Percentiles rank a stretch among this genome's conserved stretches.
These are phyloP conservation scores for Flammula alnicola DNA, from an alignment of 1,284 basidiomycete genomes.

Conservation along the genomic window DNA sequence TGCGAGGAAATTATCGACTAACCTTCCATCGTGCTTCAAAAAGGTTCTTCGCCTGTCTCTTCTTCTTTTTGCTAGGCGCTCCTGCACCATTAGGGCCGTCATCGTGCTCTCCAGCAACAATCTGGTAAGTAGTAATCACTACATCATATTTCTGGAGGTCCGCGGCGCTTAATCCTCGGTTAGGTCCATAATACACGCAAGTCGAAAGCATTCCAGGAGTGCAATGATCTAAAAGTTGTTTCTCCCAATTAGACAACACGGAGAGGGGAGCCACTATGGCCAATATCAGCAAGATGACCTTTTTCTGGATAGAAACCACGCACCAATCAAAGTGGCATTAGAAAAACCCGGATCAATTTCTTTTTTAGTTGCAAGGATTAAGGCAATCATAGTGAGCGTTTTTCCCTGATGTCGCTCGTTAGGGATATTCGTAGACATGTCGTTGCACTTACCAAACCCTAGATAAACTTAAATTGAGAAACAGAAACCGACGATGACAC, in stretches of 20 bases:
- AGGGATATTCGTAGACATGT: constrained; percentile 13
- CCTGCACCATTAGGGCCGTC: constrained; percentile 29
- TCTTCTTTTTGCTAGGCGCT: constrained; percentile 57
- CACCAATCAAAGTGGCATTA: constrained; percentile 78
- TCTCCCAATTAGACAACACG: constrained; percentile 90
- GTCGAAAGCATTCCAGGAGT: constrained; percentile 55
- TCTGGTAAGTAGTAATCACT: constrained; percentile 91
- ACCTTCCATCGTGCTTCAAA: constrained; percentile 85
- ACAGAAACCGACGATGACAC: background rate
- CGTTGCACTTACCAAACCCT: constrained; percentile 44
- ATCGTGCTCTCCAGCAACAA: constrained; percentile 57
- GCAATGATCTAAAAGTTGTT: constrained; percentile 84
- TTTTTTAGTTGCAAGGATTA: constrained; percentile 75
- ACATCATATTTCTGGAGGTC: constrained; percentile 75
- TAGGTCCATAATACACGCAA: constrained; percentile 75
- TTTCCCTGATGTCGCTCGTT: constrained; percentile 61
- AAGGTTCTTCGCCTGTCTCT: constrained; percentile 56
- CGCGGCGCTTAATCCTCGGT: constrained; percentile 61
- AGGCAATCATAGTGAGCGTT: constrained; percentile 80
- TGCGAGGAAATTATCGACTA: constrained; percentile 9
- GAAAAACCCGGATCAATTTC: constrained; percentile 63
- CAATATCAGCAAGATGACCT: constrained; percentile 4
- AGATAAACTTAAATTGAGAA: background rate
- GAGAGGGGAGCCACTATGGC: constrained; percentile 81
- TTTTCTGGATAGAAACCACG: constrained; percentile 17